A percentile compares a stretch with the other conserved stretches of the same genome.
Conservation (phyloP, 176 grass and related monocot genomes). For the Phragmites australis region DNA sequence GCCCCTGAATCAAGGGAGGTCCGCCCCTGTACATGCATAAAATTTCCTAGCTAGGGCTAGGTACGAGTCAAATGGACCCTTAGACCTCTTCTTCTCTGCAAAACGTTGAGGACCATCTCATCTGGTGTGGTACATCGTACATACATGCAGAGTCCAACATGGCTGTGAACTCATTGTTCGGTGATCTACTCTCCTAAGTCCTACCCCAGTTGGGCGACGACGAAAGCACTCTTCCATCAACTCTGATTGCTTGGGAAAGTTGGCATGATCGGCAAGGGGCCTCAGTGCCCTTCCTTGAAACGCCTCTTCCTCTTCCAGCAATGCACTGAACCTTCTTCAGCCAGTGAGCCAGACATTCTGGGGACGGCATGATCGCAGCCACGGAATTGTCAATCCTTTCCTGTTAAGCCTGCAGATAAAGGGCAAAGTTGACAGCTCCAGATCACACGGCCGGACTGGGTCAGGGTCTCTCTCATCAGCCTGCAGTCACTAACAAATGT, state of each 20-base stretch:
- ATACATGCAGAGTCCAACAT: background rate
- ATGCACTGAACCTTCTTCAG: conserved; percentile 11
- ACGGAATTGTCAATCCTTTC: background rate
- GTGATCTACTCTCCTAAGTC: background rate
- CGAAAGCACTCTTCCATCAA: background rate
- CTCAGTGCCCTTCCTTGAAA: conserved; percentile 7
- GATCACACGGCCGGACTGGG: background rate
- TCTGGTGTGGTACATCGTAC: background rate
- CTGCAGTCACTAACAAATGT: conserved; percentile 40
- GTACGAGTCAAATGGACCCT: background rate
- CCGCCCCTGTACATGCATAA: conserved; percentile 24
- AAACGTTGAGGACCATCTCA: conserved; percentile 2
- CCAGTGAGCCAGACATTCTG: background rate
- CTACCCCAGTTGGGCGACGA: background rate
- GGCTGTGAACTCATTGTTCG: background rate
- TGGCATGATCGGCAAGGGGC: conserved; percentile 17
- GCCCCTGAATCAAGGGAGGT: too few species aligned
- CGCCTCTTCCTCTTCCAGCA: background rate
- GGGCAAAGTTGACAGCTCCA: conserved; percentile 40
- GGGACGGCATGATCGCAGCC: conserved; percentile 31
- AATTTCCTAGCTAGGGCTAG: background rate
- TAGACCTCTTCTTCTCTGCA: conserved; percentile 9
- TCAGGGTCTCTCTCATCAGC: conserved; percentile 23
- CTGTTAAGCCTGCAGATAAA: background rate
- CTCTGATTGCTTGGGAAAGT: conserved; percentile 17